phyloP scores from a whole-genome alignment of 2,329 filamentous ascomycete species.

The Laburnicola sp. region DNA sequence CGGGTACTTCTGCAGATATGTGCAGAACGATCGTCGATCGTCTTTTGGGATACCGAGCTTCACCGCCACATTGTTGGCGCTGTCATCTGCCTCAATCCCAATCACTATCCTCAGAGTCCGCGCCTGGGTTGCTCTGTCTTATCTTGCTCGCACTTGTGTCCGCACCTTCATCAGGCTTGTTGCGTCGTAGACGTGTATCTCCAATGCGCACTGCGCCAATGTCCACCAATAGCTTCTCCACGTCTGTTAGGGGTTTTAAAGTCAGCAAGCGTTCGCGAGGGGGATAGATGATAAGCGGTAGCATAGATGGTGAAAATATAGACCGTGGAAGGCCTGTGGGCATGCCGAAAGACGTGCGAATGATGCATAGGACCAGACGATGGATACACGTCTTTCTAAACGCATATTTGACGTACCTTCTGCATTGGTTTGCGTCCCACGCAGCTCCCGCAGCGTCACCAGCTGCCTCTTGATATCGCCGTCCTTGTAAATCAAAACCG shows the following conservation, averaged over 20 bases:
- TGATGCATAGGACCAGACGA: neutral
- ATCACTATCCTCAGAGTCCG: constrained; percentile 59
- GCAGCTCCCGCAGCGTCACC: constrained; percentile 81
- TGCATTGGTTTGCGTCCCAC: constrained; percentile 55
- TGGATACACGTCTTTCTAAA: neutral
- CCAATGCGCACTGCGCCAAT: constrained; percentile 77
- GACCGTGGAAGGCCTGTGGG: neutral
- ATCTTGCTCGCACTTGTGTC: constrained; percentile 58
- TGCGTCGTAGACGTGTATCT: constrained; percentile 73
- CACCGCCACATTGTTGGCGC: neutral
- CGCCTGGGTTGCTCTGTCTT: constrained; percentile 45
- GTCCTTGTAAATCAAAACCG: constrained; percentile 88
- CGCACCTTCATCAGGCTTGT: constrained; percentile 56
- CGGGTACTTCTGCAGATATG: neutral
- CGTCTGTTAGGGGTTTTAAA: constrained; percentile 51
- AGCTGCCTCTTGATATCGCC: constrained; percentile 90
- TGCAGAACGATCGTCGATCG: neutral
- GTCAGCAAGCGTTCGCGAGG: constrained; percentile 9
- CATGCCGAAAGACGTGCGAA: neutral
- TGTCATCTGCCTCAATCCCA: constrained; percentile 57
- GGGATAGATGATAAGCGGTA: neutral
- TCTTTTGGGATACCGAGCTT: neutral
- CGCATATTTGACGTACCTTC: constrained; percentile 22
- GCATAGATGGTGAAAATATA: neutral
- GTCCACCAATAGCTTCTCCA: constrained; percentile 80